A percentile compares a stretch with the other conserved stretches of the same genome.
These are phyloP conservation scores for Astrocystis sublimbata DNA, from an alignment of 495 filamentous ascomycete species.

Conservation along the genomic window DNA sequence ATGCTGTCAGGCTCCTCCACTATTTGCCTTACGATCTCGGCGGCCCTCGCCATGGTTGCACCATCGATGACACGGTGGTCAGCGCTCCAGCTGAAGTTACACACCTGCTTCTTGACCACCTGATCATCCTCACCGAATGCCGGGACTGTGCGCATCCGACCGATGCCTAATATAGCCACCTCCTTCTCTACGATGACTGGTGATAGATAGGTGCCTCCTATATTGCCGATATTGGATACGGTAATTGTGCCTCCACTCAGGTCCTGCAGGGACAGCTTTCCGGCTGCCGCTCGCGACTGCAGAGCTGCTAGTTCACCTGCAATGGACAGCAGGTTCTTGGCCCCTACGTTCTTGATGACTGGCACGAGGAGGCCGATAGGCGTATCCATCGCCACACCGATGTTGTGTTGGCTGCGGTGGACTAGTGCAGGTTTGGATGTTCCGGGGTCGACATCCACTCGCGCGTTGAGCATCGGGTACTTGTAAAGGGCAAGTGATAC, in stretches of 20 bases:
- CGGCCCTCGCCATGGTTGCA: slow-evolving; percentile 88
- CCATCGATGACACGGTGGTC: slow-evolving; percentile 96
- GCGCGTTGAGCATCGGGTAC: slow-evolving; percentile 85
- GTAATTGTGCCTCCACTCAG: slow-evolving; percentile 89
- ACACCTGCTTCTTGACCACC: slow-evolving; percentile 64
- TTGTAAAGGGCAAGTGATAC: slow-evolving; percentile 78
- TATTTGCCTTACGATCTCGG: slow-evolving; percentile 70
- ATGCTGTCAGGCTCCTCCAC: slow-evolving; percentile 85
- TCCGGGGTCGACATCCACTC: slow-evolving; percentile 60
- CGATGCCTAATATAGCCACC: slow-evolving; percentile 89
- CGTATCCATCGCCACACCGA: slow-evolving; percentile 95
- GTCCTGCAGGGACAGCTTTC: slow-evolving; percentile 75
- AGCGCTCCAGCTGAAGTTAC: slow-evolving; percentile 94
- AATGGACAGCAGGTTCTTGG: slow-evolving; percentile 70
- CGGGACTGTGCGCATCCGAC: slow-evolving; percentile 70
- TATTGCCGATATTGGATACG: slow-evolving; percentile 94
- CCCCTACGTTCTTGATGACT: slow-evolving; percentile 84
- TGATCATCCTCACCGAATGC: slow-evolving; percentile 62
- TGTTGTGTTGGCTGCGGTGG: slow-evolving; percentile 83
- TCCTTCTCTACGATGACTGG: slow-evolving; percentile 89
- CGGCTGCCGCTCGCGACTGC: slow-evolving; percentile 65
- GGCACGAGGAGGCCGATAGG: slow-evolving; percentile 87
- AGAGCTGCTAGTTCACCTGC: slow-evolving; percentile 75
- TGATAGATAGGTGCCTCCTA: slow-evolving; percentile 87
- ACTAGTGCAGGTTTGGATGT: slow-evolving; percentile 65